These are phyloP conservation scores for Dioszegia hungarica DNA, from an alignment of 768 basidiomycete species.

Conservation along the genomic window DNA sequence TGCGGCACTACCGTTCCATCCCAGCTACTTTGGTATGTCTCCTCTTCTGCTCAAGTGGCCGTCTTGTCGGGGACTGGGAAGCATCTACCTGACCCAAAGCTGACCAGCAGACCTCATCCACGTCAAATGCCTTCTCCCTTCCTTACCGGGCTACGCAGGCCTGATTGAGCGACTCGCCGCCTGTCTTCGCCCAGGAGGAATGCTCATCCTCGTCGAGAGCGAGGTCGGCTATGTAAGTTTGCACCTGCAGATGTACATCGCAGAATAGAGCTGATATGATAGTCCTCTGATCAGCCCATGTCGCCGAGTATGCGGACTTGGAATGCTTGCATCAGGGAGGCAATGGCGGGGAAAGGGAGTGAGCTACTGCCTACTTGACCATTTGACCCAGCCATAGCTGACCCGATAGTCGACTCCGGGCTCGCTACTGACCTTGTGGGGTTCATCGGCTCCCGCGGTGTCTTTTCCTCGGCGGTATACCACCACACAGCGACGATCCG, in stretches of 20 bases:
- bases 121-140: constrained; percentile 27
- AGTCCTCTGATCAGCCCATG: background rate
- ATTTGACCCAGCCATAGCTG: constrained; percentile 1
- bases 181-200: constrained; percentile 33
- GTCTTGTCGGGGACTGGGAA: no score
- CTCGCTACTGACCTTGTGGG: background rate
- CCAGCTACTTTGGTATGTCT: constrained; percentile 24
- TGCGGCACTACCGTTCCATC: constrained; percentile 25
- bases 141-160: constrained; percentile 24
- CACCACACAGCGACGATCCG: constrained; percentile 20
- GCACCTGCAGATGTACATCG: no score
- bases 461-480: constrained; percentile 8
- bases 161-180: constrained; percentile 40
- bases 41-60: background rate
- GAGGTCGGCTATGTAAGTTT: constrained; percentile 35
- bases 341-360: constrained; percentile 17
- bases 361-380: constrained; percentile 5
- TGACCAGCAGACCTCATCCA: constrained; percentile 42
- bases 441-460: background rate
- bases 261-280: background rate
- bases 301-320: constrained; percentile 13
- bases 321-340: constrained; percentile 29
- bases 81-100: no score
- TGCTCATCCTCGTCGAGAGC: constrained; percentile 40
- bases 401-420: background rate